Evolutionary conservation across 1,139 yeast genomes (phyloP).

Genomic region (Kodamaea sp.): DNA sequence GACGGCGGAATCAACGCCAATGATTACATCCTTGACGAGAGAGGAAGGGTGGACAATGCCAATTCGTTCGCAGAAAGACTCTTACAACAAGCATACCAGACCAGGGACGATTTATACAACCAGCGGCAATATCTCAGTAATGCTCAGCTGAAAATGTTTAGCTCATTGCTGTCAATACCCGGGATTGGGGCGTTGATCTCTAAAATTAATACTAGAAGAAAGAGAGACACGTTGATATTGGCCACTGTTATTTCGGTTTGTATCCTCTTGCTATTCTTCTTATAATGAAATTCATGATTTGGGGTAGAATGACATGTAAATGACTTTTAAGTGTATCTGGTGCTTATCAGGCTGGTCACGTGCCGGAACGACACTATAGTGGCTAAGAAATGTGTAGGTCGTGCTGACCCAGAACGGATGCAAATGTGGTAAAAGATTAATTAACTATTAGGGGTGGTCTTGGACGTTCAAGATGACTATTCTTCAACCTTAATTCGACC

Average conservation of each 20-base stretch:
- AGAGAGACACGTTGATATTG: slow-evolving; percentile 83
- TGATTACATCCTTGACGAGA: slow-evolving; percentile 77
- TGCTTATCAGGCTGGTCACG: no score
- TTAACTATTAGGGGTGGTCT: no score
- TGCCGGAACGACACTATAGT: slow-evolving; percentile 1
- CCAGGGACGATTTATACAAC: slow-evolving; percentile 77
- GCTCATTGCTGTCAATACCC: slow-evolving; percentile 69
- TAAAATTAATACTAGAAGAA: slow-evolving; percentile 84
- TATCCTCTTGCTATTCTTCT: slow-evolving; percentile 60
- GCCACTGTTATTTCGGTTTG: slow-evolving; percentile 75
- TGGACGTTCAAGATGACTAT: no score
- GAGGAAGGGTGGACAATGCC: slow-evolving; percentile 70
- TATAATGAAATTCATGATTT: neutral
- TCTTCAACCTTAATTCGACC: no score
- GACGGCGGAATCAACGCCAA: slow-evolving; percentile 44
- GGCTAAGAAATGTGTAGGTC: slow-evolving; percentile 5
- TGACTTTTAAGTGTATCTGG: no score
- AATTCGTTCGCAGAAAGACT: slow-evolving; percentile 78
- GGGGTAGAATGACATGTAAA: no score
- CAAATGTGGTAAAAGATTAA: slow-evolving; percentile 10
- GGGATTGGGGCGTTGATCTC: slow-evolving; percentile 77
- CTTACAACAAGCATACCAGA: slow-evolving; percentile 80
- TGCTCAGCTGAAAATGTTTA: slow-evolving; percentile 65
- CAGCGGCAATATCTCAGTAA: slow-evolving; percentile 67
- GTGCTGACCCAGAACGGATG: slow-evolving; percentile 7